Conservation (phyloP, 495 filamentous ascomycete species). For the Hypoxylon trugodes region DNA sequence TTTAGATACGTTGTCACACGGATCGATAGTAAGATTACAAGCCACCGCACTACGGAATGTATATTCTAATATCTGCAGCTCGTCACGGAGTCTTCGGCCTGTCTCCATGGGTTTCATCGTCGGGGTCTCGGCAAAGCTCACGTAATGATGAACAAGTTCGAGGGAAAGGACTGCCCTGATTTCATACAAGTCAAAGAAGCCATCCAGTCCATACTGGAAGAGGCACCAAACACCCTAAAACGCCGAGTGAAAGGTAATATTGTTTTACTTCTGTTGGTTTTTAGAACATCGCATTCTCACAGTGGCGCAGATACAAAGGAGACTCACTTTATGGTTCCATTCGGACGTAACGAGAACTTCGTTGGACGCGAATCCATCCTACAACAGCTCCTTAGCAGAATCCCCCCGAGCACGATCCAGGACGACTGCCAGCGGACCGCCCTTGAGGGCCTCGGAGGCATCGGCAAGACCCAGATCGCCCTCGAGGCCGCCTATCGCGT, state of each 20-base stretch:
- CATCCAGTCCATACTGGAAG: background rate
- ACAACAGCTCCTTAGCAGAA: conserved; percentile 39
- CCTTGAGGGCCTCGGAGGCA: conserved; percentile 57
- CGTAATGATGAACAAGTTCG: background rate
- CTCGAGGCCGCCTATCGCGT: conserved; percentile 60
- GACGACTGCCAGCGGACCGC: conserved; percentile 50
- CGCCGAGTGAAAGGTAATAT: background rate
- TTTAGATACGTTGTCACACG: background rate
- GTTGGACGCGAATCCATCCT: conserved; percentile 52
- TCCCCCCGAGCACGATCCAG: conserved; percentile 23
- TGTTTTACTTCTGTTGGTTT: too few species aligned
- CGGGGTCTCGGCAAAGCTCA: conserved; percentile 18
- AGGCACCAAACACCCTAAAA: background rate
- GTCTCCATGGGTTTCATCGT: conserved; percentile 21
- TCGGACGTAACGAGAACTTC: conserved; percentile 51
- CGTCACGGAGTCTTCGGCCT: conserved; percentile 33
- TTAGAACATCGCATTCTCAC: too few species aligned
- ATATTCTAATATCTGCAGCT: conserved; percentile 25
- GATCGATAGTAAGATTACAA: conserved; percentile 10
- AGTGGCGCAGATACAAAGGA: too few species aligned
- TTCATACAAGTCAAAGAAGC: background rate
- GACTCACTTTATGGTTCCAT: conserved; percentile 34
- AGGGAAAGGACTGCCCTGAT: background rate
- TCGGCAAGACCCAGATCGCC: conserved; percentile 63
- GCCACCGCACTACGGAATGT: background rate